These are phyloP conservation scores for Schizosaccharomyces osmophilus DNA, from an alignment of 805 yeast species.

Conservation along the genomic window DNA sequence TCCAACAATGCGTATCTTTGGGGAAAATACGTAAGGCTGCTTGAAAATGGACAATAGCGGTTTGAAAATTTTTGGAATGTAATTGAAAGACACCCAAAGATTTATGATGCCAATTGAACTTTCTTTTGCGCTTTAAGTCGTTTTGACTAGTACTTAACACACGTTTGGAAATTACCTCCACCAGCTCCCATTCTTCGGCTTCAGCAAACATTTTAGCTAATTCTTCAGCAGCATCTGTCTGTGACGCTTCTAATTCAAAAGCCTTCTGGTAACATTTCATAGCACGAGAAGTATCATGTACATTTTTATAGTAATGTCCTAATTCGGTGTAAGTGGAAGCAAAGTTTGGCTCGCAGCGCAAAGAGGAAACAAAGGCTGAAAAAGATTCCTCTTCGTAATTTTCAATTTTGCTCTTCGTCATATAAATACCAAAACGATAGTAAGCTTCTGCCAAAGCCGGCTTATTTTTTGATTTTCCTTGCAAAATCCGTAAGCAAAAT, in stretches of 20 bases:
- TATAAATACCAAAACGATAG: background rate
- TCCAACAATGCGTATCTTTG: slow-evolving; percentile 59
- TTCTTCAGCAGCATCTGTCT: slow-evolving; percentile 46
- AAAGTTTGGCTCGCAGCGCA: slow-evolving; percentile 36
- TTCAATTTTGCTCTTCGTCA: background rate
- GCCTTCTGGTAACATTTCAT: slow-evolving; percentile 74
- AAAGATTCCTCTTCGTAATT: slow-evolving; percentile 25
- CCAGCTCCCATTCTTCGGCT: slow-evolving; percentile 59
- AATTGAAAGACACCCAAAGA: slow-evolving; percentile 59
- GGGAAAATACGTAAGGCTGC: slow-evolving; percentile 49
- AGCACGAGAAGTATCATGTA: slow-evolving; percentile 40
- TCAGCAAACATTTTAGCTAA: slow-evolving; percentile 47
- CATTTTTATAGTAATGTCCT: slow-evolving; percentile 44
- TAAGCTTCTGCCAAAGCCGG: background rate
- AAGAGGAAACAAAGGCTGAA: slow-evolving; percentile 27
- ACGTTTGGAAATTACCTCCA: slow-evolving; percentile 44
- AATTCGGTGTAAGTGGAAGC: slow-evolving; percentile 66
- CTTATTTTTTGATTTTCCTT: slow-evolving; percentile 6
- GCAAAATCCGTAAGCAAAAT: slow-evolving; percentile 18
- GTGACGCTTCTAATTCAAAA: slow-evolving; percentile 60
- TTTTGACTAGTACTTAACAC: slow-evolving; percentile 35
- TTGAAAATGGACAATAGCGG: slow-evolving; percentile 77
- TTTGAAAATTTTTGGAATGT: slow-evolving; percentile 43
- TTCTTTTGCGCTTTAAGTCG: background rate
- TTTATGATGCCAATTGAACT: slow-evolving; percentile 53